phyloP scores from a whole-genome alignment of 176 grass and related monocot genomes.

The Ananas comosus region DNA sequence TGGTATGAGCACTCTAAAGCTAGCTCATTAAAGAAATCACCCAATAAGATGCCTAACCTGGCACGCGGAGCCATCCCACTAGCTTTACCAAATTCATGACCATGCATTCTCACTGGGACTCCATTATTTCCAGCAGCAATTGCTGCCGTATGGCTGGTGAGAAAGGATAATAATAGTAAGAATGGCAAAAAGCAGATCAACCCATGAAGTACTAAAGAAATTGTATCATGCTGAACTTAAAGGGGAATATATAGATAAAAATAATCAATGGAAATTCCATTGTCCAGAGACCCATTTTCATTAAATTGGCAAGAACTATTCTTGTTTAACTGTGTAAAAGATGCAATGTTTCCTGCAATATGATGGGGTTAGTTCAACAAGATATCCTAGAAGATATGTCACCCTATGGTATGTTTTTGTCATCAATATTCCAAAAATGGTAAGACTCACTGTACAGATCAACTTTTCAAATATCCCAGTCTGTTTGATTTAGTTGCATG shows the following conservation, averaged over 20 bases:
- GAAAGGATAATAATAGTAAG: constrained; percentile 16
- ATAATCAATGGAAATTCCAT: not conserved
- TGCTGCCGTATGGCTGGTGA: constrained; percentile 76
- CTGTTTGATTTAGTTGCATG: too few species aligned
- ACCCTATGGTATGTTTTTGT: too few species aligned
- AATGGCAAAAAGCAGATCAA: not conserved
- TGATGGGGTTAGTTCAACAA: not conserved
- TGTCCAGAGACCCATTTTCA: not conserved
- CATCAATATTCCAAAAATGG: too few species aligned
- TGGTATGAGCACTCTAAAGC: not conserved
- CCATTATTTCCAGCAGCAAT: constrained; percentile 99
- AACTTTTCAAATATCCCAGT: too few species aligned
- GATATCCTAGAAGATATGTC: not conserved
- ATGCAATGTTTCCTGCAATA: not conserved
- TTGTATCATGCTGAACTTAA: not conserved
- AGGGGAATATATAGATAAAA: not conserved
- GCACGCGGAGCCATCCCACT: constrained; percentile 99
- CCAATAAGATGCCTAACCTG: constrained; percentile 36
- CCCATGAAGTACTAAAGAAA: not conserved
- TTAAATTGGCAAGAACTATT: not conserved
- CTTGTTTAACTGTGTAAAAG: not conserved
- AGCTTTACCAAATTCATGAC: constrained; percentile 86
- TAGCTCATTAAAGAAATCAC: not conserved
- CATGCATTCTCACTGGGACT: constrained; percentile 86
- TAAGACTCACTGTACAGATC: too few species aligned